Evolutionary conservation across 2,329 filamentous ascomycete species (phyloP), one percentile per base, ranked within the genome.

Genomic region (Ceratocystis cacaofunesta): DNA sequence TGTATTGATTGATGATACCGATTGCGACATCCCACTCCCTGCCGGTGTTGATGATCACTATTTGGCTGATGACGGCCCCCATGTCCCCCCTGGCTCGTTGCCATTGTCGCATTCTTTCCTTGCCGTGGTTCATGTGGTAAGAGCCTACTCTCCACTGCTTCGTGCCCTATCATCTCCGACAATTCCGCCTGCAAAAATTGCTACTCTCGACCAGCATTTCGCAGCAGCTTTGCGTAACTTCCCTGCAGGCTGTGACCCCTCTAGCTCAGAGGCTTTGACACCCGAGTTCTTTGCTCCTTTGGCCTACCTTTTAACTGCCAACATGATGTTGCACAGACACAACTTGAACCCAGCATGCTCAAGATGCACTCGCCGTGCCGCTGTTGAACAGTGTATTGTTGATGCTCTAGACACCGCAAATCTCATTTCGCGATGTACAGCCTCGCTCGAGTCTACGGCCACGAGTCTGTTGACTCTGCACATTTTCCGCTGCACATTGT

Each of bases 241-340:
- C 69, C 92, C 92, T 0, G 79, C 86, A 7, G 79, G 86, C 3
- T 91, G 89, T 72, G 86, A 89, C 66, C 82, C 86, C 1, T 78
- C 82, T 17, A 86, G 85, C 68, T 79, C 82, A 36, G 82, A 85
- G 6, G 80, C 85, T 6, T 79, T 96, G 52, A 86, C 94, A 67
- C 85, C 90, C 7, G 82, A 86, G 63, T 85, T 87, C 50, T 78
- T 97, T 15, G 83, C 85, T 30, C 88, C 91, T 0, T 79, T 95
- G 7, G 82, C 89, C 41, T 86, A 90, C 71, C 82, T 97, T 7
- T 86, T 96, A 68, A 89, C 90, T 68, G 86, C 88, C 17, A 87
- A 90, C n/a, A 82, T 96, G 36, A 79, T 94, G 46, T 82, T 99
- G 7, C 90, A 96, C 74, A 85, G 94, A 52, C 91, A 95, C 71